Percentiles rank a stretch among this genome's conserved stretches.
Conservation (phyloP, 495 filamentous ascomycete genomes). For the Penicillium chermesinum region DNA sequence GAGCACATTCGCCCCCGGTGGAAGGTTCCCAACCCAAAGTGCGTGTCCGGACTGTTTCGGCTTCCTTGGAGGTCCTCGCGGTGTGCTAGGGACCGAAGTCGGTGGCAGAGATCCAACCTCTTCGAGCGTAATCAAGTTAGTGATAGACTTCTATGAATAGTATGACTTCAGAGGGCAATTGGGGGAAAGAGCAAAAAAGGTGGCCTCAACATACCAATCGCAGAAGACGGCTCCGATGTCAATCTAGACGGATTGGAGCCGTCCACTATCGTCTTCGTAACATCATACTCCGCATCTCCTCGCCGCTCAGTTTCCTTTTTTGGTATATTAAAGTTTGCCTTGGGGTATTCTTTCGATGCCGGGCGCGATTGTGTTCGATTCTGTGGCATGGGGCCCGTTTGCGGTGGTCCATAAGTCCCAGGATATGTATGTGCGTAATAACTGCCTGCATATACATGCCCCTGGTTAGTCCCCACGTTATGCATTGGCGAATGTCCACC, state of each 20-base stretch:
- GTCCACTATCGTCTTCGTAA: slow-evolving; percentile 42
- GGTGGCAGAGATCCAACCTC: slow-evolving; percentile 16
- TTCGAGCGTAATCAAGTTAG: no score
- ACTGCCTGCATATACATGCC: slow-evolving; percentile 18
- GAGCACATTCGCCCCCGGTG: slow-evolving; percentile 70
- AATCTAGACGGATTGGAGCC: slow-evolving; percentile 35
- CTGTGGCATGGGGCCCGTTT: slow-evolving; percentile 9
- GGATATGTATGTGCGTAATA: slow-evolving; percentile 29
- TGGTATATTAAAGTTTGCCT: background rate
- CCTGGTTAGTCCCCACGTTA: slow-evolving; percentile 18
- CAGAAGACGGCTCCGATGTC: slow-evolving; percentile 8
- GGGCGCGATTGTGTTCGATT: slow-evolving; percentile 4
- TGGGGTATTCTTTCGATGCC: background rate
- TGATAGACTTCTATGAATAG: no score
- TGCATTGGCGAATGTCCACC: slow-evolving; percentile 15
- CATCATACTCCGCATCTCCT: slow-evolving; percentile 27
- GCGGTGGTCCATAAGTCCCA: slow-evolving; percentile 14
- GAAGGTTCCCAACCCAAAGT: slow-evolving; percentile 94
- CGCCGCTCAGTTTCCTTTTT: slow-evolving; percentile 20
- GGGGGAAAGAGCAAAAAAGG: background rate
- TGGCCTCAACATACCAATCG: slow-evolving; percentile 19
- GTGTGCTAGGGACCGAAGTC: slow-evolving; percentile 40
- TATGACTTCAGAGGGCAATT: background rate
- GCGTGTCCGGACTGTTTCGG: slow-evolving; percentile 91
- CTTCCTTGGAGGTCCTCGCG: slow-evolving; percentile 85